These are phyloP conservation scores for Pseudogymnoascus sp. DNA, from an alignment of 2,329 filamentous ascomycete species.

Conservation along the genomic window DNA sequence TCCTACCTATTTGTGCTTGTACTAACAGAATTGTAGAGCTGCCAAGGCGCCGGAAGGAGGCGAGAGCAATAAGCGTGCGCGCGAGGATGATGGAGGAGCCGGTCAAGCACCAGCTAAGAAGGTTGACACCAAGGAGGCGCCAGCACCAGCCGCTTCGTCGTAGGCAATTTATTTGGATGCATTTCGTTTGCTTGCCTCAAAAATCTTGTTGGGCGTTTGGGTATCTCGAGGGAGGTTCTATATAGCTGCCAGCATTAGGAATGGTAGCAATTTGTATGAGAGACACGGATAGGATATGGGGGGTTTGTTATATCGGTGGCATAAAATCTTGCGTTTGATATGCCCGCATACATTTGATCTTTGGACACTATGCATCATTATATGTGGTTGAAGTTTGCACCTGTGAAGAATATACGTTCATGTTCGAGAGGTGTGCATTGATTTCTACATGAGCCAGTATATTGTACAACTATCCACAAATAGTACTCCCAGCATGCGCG, in stretches of 20 bases:
- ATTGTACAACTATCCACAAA: slow-evolving; percentile 24
- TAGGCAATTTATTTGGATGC: slow-evolving; percentile 13
- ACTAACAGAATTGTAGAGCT: neutral
- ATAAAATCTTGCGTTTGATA: slow-evolving; percentile 11
- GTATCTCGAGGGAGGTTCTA: slow-evolving; percentile 2
- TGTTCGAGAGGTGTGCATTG: slow-evolving; percentile 18
- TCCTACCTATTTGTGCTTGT: neutral
- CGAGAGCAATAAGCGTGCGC: slow-evolving; percentile 27
- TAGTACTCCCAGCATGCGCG: slow-evolving; percentile 16
- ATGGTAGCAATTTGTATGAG: slow-evolving; percentile 9
- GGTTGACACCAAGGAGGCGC: slow-evolving; percentile 39
- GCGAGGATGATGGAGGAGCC: slow-evolving; percentile 37
- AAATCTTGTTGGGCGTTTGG: slow-evolving; percentile 6
- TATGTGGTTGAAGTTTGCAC: slow-evolving; percentile 1
- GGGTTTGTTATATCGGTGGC: slow-evolving; percentile 2
- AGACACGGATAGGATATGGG: slow-evolving; percentile 10
- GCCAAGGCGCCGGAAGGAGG: slow-evolving; percentile 6
- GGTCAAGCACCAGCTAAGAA: slow-evolving; percentile 53
- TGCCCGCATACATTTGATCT: slow-evolving; percentile 9
- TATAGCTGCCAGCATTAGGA: slow-evolving; percentile 4
- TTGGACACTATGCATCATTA: neutral
- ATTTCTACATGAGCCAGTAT: slow-evolving; percentile 19
- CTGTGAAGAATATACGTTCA: neutral
- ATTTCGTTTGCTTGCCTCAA: slow-evolving; percentile 7
- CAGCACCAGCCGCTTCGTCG: slow-evolving; percentile 20